Conservation (phyloP, 139 green algal species). For the Pleodorina starrii region DNA sequence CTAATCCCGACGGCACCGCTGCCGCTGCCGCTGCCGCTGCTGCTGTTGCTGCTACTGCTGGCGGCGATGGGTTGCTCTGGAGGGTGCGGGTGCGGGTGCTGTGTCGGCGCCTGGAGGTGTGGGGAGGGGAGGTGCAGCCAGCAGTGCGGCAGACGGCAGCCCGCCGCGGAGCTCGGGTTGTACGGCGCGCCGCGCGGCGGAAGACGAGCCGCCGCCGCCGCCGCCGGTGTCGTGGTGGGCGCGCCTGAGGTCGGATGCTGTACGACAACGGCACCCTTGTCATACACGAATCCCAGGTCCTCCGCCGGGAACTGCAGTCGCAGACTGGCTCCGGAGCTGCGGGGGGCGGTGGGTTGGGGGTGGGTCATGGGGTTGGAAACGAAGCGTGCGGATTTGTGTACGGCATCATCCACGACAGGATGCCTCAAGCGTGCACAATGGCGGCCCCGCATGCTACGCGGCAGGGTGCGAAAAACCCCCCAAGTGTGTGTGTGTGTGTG, state of each 20-base stretch:
- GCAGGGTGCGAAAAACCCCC: too few species aligned
- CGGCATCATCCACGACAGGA: too few species aligned
- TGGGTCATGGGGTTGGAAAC: neutral
- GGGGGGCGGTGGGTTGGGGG: neutral
- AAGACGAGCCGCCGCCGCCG: neutral
- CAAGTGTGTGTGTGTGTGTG: too few species aligned
- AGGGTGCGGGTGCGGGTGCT: too few species aligned
- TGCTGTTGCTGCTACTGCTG: neutral
- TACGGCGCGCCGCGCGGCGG: constrained; percentile 56
- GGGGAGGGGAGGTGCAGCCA: constrained; percentile 46
- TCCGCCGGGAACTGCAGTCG: constrained; percentile 93
- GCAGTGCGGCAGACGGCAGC: constrained; percentile 79
- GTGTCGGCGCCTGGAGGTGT: neutral
- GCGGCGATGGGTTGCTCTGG: too few species aligned
- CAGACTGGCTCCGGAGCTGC: constrained; percentile 77
- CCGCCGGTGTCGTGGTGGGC: neutral
- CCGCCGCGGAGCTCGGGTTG: constrained; percentile 62
- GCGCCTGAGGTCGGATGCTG: neutral
- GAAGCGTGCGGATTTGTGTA: neutral
- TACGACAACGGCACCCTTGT: constrained; percentile 30
- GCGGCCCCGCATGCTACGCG: too few species aligned
- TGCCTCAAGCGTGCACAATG: too few species aligned
- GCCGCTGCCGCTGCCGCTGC: neutral
- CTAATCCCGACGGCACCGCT: neutral
- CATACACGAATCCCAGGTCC: constrained; percentile 92